Evolutionary conservation across 2,329 filamentous ascomycete genomes (phyloP), one percentile per base, ranked within the genome.

Genomic region (Ophiostoma angusticollis): DNA sequence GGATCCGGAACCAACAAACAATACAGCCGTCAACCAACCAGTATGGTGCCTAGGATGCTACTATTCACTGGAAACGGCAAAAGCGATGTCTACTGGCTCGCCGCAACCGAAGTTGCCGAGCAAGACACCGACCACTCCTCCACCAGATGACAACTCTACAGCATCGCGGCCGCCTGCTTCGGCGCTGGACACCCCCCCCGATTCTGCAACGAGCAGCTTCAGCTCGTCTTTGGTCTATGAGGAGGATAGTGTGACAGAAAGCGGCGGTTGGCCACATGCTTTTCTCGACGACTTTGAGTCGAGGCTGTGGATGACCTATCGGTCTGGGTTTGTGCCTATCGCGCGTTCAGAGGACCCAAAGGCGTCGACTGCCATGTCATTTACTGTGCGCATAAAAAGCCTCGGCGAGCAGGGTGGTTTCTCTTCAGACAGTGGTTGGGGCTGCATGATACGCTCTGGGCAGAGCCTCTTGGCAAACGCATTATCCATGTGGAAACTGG

Each of bases 371-470:
- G 67, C 76, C 7, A 74, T 96, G 64, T 93, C 84, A 4, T 74
- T 96, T 42, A 68, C 84, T 2, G 89, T 93, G 59, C 79, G 86
- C 36, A 66, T 96, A 49, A 82, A 86, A 52, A 87, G 70, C 52
- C 63, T 96, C 6, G 71, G 75, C 9, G 84, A 94, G 35, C 74
- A 84, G 41, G 69, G 70, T 19, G 86, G 84, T 5, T 98, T 96
- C 59, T 82, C 84, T 9, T 89, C 85, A 2, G 91, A 98, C 57
- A 87, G 84, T 9, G 91, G 91, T 37, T 98, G 93, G 86, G 91
- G 91, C 0, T 98, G 91, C 55, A 98, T 98, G 91, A 96, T 98
- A 50, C 71, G 91, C 43, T 95, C 89, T 6, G 91, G 91, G 4
- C 91, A 98, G 63, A 89, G 84, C 52, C 68, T 98, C 19, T 66